phyloP scores from a whole-genome alignment of 768 basidiomycete species.

The Mycena albidolilacea region DNA sequence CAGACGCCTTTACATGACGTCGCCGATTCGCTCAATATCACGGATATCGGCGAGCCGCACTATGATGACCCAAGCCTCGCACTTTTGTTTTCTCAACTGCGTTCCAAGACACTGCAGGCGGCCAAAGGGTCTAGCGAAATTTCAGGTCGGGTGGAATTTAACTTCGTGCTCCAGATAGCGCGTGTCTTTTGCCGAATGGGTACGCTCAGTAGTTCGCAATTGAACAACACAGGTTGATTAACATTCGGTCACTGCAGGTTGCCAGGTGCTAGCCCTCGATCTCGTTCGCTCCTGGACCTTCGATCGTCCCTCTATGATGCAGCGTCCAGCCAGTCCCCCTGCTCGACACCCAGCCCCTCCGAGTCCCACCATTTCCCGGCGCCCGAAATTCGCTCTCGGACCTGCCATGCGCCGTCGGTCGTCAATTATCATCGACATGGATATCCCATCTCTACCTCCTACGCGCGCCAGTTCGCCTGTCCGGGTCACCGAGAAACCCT shows the following conservation, averaged over 20 bases:
- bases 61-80: constrained; percentile 97
- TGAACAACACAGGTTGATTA: neutral
- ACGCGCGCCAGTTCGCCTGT: constrained; percentile 70
- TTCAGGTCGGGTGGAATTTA: constrained; percentile 90
- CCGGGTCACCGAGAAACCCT: constrained; percentile 40
- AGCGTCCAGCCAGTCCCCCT: constrained; percentile 21
- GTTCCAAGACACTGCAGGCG: constrained; percentile 92
- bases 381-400: constrained; percentile 63
- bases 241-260: constrained; percentile 68
- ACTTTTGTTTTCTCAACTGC: constrained; percentile 90
- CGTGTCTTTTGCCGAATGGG: constrained; percentile 97
- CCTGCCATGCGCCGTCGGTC: constrained; percentile 72
- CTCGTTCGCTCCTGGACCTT: constrained; percentile 95
- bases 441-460: constrained; percentile 73
- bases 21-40: constrained; percentile 68
- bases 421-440: constrained; percentile 93
- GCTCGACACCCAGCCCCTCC: constrained; percentile 47
- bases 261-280: constrained; percentile 92
- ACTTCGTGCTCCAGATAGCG: constrained; percentile 95
- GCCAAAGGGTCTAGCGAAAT: constrained; percentile 95
- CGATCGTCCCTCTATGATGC: constrained; percentile 73
- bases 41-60: constrained; percentile 85
- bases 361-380: constrained; percentile 62
- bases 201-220: constrained; percentile 52
- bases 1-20: constrained; percentile 87